A percentile compares a stretch with the other conserved stretches of the same genome.
Evolutionary conservation across 2,329 filamentous ascomycete species (phyloP).

Genomic region (Xylaria polymorpha): DNA sequence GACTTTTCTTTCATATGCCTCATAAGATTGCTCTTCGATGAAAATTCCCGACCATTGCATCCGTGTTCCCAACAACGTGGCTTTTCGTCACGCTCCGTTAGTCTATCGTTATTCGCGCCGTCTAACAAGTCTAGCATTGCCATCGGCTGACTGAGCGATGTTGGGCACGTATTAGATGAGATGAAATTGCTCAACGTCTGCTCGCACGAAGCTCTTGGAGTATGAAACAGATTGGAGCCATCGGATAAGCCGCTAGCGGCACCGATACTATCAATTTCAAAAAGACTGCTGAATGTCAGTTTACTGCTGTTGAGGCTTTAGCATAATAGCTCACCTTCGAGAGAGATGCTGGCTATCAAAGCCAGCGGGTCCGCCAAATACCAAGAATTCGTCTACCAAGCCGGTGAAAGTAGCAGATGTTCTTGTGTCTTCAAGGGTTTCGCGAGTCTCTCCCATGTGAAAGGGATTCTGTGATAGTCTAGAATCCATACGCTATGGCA

Average conservation of each 20-base stretch:
- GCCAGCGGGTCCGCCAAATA: constrained; percentile 32
- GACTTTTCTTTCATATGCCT: constrained; percentile 47
- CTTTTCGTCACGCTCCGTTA: constrained; percentile 40
- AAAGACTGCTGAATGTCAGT: constrained; percentile 28
- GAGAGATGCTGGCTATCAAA: constrained; percentile 29
- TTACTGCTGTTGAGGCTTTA: background rate
- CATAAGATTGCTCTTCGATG: constrained; percentile 47
- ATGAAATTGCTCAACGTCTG: constrained; percentile 11
- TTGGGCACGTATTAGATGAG: constrained; percentile 15
- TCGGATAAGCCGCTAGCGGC: constrained; percentile 4
- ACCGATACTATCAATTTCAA: constrained; percentile 23
- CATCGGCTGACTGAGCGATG: constrained; percentile 27
- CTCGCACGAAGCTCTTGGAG: constrained; percentile 7
- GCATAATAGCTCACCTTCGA: constrained; percentile 24
- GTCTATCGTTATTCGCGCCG: constrained; percentile 33
- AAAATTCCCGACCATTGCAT: constrained; percentile 47
- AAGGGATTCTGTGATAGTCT: constrained; percentile 27
- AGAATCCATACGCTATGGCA: constrained; percentile 34
- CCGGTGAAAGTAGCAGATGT: constrained; percentile 28
- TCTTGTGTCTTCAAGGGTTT: constrained; percentile 10
- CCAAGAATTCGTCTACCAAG: constrained; percentile 31
- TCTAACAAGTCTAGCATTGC: constrained; percentile 38
- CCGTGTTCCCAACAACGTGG: constrained; percentile 48
- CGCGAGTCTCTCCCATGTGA: constrained; percentile 22
- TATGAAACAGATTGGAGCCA: constrained; percentile 19